A percentile compares a stretch with the other conserved stretches of the same genome.
Conservation (phyloP, 352 stramenopile species). For the Phytophthora pisi region DNA sequence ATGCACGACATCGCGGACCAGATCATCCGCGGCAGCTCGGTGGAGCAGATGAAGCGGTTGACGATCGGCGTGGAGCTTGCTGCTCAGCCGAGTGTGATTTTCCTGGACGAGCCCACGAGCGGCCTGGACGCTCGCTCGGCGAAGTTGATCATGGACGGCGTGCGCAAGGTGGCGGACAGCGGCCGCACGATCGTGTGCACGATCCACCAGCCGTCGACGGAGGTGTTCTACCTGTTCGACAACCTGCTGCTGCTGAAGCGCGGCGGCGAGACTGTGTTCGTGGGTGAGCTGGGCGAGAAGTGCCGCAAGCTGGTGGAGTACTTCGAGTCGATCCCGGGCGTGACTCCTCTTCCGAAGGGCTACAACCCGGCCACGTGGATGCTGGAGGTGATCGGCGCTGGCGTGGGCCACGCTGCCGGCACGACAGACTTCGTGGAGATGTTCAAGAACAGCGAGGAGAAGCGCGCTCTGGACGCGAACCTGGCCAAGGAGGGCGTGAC, state of each 20-base stretch:
- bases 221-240: constrained; percentile 87
- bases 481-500: constrained; percentile 23
- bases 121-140: constrained; percentile 83
- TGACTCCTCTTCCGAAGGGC: constrained; percentile 21
- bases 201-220: constrained; percentile 87
- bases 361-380: constrained; percentile 56
- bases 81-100: constrained; percentile 72
- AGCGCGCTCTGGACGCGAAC: constrained; percentile 5
- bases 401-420: constrained; percentile 7
- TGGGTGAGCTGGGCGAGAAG: constrained; percentile 44
- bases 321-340: neutral
- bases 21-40: constrained; percentile 39
- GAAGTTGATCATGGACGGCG: constrained; percentile 72
- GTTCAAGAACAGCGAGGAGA: constrained; percentile 13
- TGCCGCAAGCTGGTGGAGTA: constrained; percentile 4
- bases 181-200: constrained; percentile 80
- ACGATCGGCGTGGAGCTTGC: constrained; percentile 66
- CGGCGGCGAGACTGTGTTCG: constrained; percentile 47
- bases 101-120: constrained; percentile 75
- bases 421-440: constrained; percentile 33
- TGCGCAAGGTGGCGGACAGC: constrained; percentile 71
- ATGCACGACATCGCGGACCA: constrained; percentile 34
- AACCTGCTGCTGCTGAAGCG: constrained; percentile 56
- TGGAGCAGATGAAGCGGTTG: constrained; percentile 51
- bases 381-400: constrained; percentile 28